phyloP scores from a whole-genome alignment of 129 eudicot species.

The Artemisia argyi region DNA sequence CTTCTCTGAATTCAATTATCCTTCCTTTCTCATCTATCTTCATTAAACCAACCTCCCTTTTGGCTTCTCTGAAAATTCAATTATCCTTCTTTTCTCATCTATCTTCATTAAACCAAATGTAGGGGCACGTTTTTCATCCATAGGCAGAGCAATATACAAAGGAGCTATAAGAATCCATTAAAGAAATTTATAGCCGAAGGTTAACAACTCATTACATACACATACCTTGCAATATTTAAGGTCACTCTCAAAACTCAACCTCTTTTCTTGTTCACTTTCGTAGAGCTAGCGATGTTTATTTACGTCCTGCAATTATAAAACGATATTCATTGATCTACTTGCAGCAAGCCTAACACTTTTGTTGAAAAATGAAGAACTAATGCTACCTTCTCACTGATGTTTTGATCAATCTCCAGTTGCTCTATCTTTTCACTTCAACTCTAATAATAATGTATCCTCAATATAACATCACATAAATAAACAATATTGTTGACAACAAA shows the following conservation, averaged over 20 bases:
- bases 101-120: too few species aligned
- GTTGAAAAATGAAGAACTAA: background rate
- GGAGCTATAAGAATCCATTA: constrained; percentile 12
- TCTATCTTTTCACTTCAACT: constrained; percentile 83
- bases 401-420: constrained; percentile 69
- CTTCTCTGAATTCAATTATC: too few species aligned
- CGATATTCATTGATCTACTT: constrained; percentile 1
- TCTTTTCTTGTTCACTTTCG: constrained; percentile 66
- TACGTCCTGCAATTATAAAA: constrained; percentile 50
- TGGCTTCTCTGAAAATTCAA: too few species aligned
- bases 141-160: constrained; percentile 21
- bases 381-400: constrained; percentile 59
- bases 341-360: too few species aligned
- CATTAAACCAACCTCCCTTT: too few species aligned
- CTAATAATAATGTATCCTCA: constrained; percentile 29
- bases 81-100: too few species aligned
- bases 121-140: too few species aligned
- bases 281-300: constrained; percentile 61
- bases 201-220: constrained; percentile 34
- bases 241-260: constrained; percentile 51
- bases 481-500: constrained; percentile 6
- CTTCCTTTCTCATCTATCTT: too few species aligned
- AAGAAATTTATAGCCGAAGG: background rate
- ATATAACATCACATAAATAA: constrained; percentile 13
- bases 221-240: constrained; percentile 87